These are phyloP conservation scores for Oryza australiensis DNA, from an alignment of 176 grass and related monocot species.

Conservation along the genomic window DNA sequence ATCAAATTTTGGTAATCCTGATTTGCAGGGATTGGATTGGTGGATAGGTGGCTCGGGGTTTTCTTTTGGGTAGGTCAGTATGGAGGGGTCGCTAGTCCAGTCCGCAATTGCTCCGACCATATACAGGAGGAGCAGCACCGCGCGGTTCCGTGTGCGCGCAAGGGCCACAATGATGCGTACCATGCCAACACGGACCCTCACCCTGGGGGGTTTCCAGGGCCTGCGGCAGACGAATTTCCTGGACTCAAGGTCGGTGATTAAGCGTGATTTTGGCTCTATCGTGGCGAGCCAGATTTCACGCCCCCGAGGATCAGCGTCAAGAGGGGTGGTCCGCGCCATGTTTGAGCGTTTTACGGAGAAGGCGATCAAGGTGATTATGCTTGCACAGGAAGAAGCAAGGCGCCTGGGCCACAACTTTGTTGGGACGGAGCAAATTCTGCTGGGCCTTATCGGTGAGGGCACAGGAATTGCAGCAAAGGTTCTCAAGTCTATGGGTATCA, in stretches of 20 bases:
- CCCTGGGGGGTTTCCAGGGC: constrained; percentile 65
- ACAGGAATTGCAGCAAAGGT: constrained; percentile 94
- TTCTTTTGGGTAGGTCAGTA: constrained; percentile 28
- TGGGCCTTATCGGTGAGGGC: constrained; percentile 88
- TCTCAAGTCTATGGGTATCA: constrained; percentile 94
- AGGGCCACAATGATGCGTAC: constrained; percentile 54
- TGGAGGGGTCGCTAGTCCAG: constrained; percentile 83
- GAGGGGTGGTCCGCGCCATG: constrained; percentile 72
- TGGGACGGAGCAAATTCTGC: constrained; percentile 89
- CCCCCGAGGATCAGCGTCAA: constrained; percentile 38
- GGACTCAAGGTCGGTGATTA: constrained; percentile 44
- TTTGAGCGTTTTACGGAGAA: constrained; percentile 92
- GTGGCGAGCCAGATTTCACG: constrained; percentile 57
- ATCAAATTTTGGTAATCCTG: neutral
- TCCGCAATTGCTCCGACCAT: constrained; percentile 57
- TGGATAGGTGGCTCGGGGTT: neutral
- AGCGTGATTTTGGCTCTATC: constrained; percentile 49
- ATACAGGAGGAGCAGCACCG: constrained; percentile 42
- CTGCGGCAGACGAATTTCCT: constrained; percentile 53
- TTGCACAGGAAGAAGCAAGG: constrained; percentile 93
- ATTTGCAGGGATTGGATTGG: constrained; percentile 31
- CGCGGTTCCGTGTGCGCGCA: constrained; percentile 24
- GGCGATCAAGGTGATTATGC: constrained; percentile 98
- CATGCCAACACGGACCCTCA: constrained; percentile 39
- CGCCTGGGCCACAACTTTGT: constrained; percentile 91